Conservation (phyloP, 2,329 filamentous ascomycete species). For the Pseudomassariella vexata region DNA sequence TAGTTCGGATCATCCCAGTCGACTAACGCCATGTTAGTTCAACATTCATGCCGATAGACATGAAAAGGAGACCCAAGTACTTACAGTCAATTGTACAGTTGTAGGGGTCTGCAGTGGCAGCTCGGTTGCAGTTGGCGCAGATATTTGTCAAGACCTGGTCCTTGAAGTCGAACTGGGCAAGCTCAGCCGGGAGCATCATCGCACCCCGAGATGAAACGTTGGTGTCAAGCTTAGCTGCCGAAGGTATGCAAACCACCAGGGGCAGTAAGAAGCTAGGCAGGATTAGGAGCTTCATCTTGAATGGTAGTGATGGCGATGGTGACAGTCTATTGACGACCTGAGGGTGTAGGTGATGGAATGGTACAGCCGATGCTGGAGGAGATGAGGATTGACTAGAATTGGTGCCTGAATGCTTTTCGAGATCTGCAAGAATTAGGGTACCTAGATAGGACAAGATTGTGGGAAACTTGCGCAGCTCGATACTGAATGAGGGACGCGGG, state of each 20-base stretch:
- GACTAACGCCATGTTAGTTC: constrained; percentile 1
- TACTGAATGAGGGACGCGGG: too few species aligned
- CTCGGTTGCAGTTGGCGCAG: constrained; percentile 5
- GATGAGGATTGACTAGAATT: too few species aligned
- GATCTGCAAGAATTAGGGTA: too few species aligned
- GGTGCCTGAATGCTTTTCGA: too few species aligned
- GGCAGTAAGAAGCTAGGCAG: constrained; percentile 3
- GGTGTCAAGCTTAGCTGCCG: background rate
- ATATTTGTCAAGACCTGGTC: constrained; percentile 4
- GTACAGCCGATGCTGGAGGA: too few species aligned
- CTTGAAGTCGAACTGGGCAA: constrained; percentile 6
- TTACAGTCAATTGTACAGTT: constrained; percentile 7
- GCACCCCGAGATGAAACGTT: too few species aligned
- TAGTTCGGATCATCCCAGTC: constrained; percentile 9
- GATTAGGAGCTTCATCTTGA: constrained; percentile 1
- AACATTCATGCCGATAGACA: background rate
- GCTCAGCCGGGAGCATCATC: too few species aligned
- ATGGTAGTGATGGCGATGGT: background rate
- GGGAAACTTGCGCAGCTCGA: too few species aligned
- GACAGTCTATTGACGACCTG: background rate
- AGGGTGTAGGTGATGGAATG: constrained; percentile 1
- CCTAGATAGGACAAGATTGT: too few species aligned
- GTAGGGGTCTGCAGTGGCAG: background rate
- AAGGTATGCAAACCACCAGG: constrained; percentile 4
- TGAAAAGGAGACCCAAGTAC: background rate